A percentile compares a stretch with the other conserved stretches of the same genome.
phyloP scores from a whole-genome alignment of 2,329 filamentous ascomycete species.

The Pyricularia sp. region DNA sequence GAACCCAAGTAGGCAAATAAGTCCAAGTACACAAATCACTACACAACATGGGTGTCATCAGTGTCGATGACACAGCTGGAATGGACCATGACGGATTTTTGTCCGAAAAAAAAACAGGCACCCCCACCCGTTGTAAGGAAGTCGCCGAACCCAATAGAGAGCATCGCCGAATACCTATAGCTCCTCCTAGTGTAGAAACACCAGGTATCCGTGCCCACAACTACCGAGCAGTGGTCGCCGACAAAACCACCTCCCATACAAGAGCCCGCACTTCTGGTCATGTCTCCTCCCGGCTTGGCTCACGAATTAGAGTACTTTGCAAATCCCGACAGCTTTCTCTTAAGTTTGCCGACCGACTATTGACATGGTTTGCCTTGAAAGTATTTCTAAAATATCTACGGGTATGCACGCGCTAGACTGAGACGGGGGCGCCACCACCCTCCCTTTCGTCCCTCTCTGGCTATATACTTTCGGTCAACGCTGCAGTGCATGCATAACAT shows the following conservation, averaged over 20 bases:
- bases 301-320: not conserved
- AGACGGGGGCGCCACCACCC: not conserved
- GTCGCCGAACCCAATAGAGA: not conserved
- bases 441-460: not conserved
- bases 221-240: not conserved
- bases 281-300: not conserved
- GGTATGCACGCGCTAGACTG: not conserved
- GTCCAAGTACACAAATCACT: not conserved
- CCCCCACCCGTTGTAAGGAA: not conserved
- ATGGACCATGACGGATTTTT: not conserved
- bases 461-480: not conserved
- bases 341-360: not conserved
- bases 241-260: not conserved
- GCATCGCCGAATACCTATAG: not conserved
- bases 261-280: not conserved
- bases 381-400: constrained; percentile 1
- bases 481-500: not conserved
- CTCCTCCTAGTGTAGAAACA: no score
- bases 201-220: not conserved
- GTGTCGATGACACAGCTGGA: not conserved
- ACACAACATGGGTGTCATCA: no score
- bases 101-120: not conserved
- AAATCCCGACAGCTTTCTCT: not conserved
- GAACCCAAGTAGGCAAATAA: no score
- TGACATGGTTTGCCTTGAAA: not conserved